phyloP scores from a whole-genome alignment of 73 alveolate genomes.

The Effrenium voratum region DNA sequence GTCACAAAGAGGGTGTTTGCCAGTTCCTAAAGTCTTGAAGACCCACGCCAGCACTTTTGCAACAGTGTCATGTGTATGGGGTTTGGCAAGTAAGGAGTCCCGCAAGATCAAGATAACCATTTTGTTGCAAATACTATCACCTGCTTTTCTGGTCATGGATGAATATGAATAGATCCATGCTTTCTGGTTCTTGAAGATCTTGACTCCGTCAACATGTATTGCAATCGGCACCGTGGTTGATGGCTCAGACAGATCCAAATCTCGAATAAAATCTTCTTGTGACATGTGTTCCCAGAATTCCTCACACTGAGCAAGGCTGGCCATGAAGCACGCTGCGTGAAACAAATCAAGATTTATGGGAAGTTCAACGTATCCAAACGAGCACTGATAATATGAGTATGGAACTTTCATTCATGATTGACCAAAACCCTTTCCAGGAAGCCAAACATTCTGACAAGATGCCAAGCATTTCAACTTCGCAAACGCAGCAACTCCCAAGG shows the following conservation, averaged over 20 bases:
- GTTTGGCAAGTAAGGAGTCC: background rate
- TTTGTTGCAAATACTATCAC: background rate
- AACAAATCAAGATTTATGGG: background rate
- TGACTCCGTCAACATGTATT: slow-evolving; percentile 11
- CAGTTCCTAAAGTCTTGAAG: background rate
- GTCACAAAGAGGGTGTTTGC: background rate
- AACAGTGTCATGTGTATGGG: slow-evolving; percentile 13
- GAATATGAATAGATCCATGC: slow-evolving; percentile 17
- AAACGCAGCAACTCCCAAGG: background rate
- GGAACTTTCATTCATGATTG: background rate
- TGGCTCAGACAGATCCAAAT: background rate
- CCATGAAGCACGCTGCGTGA: background rate
- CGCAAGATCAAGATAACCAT: background rate
- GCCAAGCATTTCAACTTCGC: background rate
- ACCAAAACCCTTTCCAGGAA: background rate
- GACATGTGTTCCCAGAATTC: background rate
- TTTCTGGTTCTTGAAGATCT: slow-evolving; percentile 26
- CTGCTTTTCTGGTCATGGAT: background rate
- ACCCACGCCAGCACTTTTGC: background rate
- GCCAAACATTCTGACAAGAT: background rate
- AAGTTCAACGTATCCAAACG: no score
- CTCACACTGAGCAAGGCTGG: background rate
- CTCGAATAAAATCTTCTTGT: background rate
- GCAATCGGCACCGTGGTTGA: background rate
- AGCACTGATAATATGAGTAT: background rate